Evolutionary conservation across 2,329 filamentous ascomycete species (phyloP), one percentile per base, ranked within the genome.

Genomic region (Ophiostoma himal-ulmi): DNA sequence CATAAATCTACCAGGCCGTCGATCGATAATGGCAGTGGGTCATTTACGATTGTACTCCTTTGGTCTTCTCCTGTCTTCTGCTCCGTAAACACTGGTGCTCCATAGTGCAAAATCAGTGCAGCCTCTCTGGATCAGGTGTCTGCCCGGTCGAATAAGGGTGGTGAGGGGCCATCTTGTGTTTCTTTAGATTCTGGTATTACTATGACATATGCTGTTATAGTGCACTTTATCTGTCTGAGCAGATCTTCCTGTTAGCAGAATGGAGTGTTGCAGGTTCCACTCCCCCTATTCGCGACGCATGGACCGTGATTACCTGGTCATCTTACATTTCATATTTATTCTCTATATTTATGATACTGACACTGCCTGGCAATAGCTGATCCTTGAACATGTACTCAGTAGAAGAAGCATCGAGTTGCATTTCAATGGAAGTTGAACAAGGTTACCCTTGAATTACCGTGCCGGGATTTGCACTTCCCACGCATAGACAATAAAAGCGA

Each of bases 101-200:
- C 30, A 30, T 30, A 30, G 30, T 30, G 30, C 30, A 30, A 14
- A 34, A 62, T 62, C 57, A 62, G 57, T 62, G 57, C 57, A 62
- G 57, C 57, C 57, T 62, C 57, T 26, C 57, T 62, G 26, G 17
- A 62, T 17, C 57, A 62, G 57, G 54, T 22, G 22, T 62, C 57
- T 62, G 57, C 57, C 57, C 26, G 57, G 57, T 62, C 34, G 57
- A 62, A 62, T 34, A 34, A 62, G 8, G 57, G 57, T 62, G 57
- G 57, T 62, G 57, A 62, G 57, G 57, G 57, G 57, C 57, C 57
- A 5, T n/a, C 13, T 14, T 57, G n/a, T 13, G 52, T 57, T 57
- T 57, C 52, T 30, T n/a, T 20, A 5, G 44, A 6, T 20, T 57
- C 52, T 57, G 52, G 22, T 57, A 26, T 48, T 48, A 48, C 44